phyloP scores from a whole-genome alignment of 495 filamentous ascomycete genomes.

The Xylaria nigripes region DNA sequence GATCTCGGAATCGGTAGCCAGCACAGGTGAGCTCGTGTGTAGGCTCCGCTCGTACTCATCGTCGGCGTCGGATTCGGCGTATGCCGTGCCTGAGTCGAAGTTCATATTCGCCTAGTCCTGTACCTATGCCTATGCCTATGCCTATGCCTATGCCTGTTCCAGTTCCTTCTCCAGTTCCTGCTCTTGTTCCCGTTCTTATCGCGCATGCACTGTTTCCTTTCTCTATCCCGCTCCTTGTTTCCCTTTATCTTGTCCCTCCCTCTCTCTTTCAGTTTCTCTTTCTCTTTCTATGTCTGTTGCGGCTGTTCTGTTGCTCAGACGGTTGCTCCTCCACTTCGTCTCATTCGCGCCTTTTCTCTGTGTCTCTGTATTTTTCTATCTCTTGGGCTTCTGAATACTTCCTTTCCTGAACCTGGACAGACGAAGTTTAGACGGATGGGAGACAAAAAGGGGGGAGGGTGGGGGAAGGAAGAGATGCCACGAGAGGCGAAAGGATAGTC shows the following conservation, averaged over 20 bases:
- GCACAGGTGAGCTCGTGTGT: slow-evolving; percentile 59
- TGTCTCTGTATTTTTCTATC: neutral
- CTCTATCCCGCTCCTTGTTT: neutral
- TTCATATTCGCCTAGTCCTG: slow-evolving; percentile 35
- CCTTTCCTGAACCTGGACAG: neutral
- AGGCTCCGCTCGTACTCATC: slow-evolving; percentile 87
- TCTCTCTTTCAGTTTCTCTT: neutral
- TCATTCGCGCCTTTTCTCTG: neutral
- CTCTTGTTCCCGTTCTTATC: neutral
- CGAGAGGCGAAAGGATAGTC: slow-evolving; percentile 2
- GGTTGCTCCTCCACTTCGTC: neutral
- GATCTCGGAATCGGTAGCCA: slow-evolving; percentile 67
- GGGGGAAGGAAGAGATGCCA: neutral
- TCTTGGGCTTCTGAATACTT: neutral
- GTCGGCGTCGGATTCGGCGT: slow-evolving; percentile 86
- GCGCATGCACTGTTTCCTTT: neutral
- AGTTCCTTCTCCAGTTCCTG: neutral
- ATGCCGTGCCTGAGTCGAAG: slow-evolving; percentile 50
- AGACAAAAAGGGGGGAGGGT: neutral
- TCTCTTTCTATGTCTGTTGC: neutral
- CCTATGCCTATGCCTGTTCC: neutral
- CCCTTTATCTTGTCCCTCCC: neutral
- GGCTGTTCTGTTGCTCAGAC: neutral
- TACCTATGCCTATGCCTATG: neutral
- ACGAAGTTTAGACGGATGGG: neutral